Conservation (phyloP, 2,329 filamentous ascomycete genomes). For the Ophiocordyceps unilateralis region DNA sequence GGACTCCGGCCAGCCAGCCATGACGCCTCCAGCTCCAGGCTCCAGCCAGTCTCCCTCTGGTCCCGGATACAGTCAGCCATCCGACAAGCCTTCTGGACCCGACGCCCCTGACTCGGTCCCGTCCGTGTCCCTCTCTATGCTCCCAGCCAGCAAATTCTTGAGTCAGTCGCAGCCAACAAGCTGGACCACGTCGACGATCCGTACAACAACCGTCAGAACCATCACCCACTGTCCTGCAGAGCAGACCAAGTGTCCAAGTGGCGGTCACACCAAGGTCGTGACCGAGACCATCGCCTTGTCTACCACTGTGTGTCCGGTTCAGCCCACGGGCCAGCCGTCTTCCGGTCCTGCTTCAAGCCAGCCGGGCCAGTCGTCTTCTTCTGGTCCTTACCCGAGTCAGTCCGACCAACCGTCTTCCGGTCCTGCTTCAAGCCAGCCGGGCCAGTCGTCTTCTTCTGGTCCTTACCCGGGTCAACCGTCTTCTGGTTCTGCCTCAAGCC, state of each 20-base stretch:
- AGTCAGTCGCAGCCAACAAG: background rate
- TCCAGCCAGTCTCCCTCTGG: too few relatives aligned
- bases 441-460: too few relatives aligned
- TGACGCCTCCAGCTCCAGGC: too few relatives aligned
- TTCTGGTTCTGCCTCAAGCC: background rate
- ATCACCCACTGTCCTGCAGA: slow-evolving; percentile 31
- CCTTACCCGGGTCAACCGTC: too few relatives aligned
- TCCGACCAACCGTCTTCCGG: background rate
- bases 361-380: too few relatives aligned
- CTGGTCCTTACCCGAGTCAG: background rate
- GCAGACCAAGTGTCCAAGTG: slow-evolving; percentile 14
- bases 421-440: too few relatives aligned
- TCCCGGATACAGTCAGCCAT: too few relatives aligned
- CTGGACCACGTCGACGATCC: slow-evolving; percentile 14
- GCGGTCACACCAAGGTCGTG: background rate
- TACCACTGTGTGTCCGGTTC: slow-evolving; percentile 12
- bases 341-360: too few relatives aligned
- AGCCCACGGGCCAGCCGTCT: background rate
- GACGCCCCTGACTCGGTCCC: too few relatives aligned
- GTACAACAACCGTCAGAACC: slow-evolving; percentile 23
- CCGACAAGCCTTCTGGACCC: too few relatives aligned
- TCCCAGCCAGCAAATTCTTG: background rate
- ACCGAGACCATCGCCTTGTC: slow-evolving; percentile 16
- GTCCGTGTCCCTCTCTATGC: background rate
- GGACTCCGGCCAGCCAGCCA: too few relatives aligned